Base-by-base conservation (phyloP, 192 early-diverging fungal genomes). In the Dissophora globulifera region DNA sequence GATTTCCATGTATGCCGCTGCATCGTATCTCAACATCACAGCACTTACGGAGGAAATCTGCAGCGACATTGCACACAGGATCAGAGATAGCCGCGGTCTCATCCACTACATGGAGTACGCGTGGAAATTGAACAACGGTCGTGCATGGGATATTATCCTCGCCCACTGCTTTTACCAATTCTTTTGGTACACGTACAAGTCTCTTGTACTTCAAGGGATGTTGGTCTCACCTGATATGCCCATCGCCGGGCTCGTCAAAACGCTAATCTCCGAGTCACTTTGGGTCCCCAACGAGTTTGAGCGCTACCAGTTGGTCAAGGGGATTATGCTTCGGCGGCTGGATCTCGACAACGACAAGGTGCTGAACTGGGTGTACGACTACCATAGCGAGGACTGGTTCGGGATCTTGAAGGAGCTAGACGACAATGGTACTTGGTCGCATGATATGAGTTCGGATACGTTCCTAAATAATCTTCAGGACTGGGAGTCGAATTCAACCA, bases 91-190 rank as follows among this genome's bases (percentile, higher is more conserved):
- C 29, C 57, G 63, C 17, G 72, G 72, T 2, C 43, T 76, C 41
- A 66, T 76, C 38, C 64, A 67, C 38, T 76, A 76, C 49, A 76
- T 76, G 72, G 72, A 60, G 12, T 76, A 76, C 31, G 72, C 72
- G 19, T 76, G 72, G 72, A 66, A 66, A 19, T 40, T 67, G 13
- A 76, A 76, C 31, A 76, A 76, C 13, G 72, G 72, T 20, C 43
- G 50, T 2, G 62, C 72, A 15, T 76, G 72, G 72, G 72, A 76
- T 16, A 66, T 76, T n/a, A 76, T 76, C n/a, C 38, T 76, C 3
- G 72, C 72, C 0, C 72, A 76, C 30, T 76, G 72, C 32, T 76
- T 76, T 33, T 76, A 76, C 19, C 62, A 66, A 25, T 67, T 76
- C 40, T 76, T 61, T 12, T 76, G 72, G 72, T 56, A 50, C 46